Conservation (phyloP, 257 asterid genomes). For the Solanum appendiculatum region DNA sequence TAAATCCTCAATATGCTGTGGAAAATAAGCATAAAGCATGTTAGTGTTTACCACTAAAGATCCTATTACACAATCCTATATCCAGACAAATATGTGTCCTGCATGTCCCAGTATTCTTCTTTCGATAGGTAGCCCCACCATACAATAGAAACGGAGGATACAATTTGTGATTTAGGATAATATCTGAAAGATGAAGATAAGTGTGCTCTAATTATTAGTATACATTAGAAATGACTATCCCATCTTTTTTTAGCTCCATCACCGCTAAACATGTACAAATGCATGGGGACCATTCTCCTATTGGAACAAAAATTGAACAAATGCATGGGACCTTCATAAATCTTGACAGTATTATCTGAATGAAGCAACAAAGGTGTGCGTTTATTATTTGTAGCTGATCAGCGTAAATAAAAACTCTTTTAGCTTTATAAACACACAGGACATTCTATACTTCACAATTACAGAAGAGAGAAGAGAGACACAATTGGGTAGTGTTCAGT, state of each 20-base stretch:
- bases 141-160: background rate
- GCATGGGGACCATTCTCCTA: background rate
- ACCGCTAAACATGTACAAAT: background rate
- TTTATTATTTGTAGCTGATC: background rate
- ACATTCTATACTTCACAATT: background rate
- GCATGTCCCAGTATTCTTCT: background rate
- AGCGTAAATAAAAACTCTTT: background rate
- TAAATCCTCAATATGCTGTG: slow-evolving; percentile 95
- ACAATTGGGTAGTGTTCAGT: background rate
- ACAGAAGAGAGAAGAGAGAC: background rate
- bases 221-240: background rate
- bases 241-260: background rate
- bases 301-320: background rate
- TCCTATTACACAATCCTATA: background rate
- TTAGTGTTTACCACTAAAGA: background rate
- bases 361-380: background rate
- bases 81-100: background rate
- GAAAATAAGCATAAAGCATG: background rate
- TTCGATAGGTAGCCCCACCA: background rate
- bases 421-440: background rate
- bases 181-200: background rate
- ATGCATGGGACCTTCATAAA: background rate
- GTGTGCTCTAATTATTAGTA: background rate
- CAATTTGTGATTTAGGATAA: background rate
- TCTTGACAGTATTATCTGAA: background rate